A percentile compares a stretch with the other conserved stretches of the same genome.
Conservation (phyloP, 352 stramenopile genomes). For the Sclerospora graminicola region DNA sequence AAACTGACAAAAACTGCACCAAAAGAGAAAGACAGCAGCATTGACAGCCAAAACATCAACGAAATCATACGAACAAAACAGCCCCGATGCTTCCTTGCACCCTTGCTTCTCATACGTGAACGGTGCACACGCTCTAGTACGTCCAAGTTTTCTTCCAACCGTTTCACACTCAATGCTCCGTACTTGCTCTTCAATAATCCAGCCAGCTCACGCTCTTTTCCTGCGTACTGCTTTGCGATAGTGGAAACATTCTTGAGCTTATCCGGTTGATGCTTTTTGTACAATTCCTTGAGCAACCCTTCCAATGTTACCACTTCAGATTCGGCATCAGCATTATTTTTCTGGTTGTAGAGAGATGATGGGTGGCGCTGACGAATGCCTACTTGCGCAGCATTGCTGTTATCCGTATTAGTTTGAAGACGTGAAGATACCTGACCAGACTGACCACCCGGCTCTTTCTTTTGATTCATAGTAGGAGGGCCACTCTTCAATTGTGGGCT, state of each 20-base stretch:
- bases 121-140: slow-evolving; percentile 20
- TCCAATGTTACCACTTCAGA: slow-evolving; percentile 33
- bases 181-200: slow-evolving; percentile 57
- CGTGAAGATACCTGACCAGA: not conserved
- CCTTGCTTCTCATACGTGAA: slow-evolving; percentile 2
- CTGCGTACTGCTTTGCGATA: slow-evolving; percentile 46
- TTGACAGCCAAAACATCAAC: slow-evolving; percentile 21
- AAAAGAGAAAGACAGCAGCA: slow-evolving; percentile 21
- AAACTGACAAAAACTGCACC: slow-evolving; percentile 23
- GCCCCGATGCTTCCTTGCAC: slow-evolving; percentile 14
- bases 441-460: not conserved
- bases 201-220: slow-evolving; percentile 60
- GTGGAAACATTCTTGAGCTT: slow-evolving; percentile 50
- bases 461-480: slow-evolving; percentile 2
- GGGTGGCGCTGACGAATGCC: slow-evolving; percentile 21
- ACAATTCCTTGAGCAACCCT: slow-evolving; percentile 48
- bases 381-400: slow-evolving; percentile 4
- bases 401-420: slow-evolving; percentile 1
- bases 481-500: slow-evolving; percentile 3
- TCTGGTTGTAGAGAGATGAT: slow-evolving; percentile 2
- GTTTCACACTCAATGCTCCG: slow-evolving; percentile 62
- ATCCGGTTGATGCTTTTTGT: slow-evolving; percentile 67
- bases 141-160: slow-evolving; percentile 46
- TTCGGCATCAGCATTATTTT: not conserved
- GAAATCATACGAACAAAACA: slow-evolving; percentile 21